phyloP scores from a whole-genome alignment of 2,329 filamentous ascomycete genomes.

The Exophiala sp. region DNA sequence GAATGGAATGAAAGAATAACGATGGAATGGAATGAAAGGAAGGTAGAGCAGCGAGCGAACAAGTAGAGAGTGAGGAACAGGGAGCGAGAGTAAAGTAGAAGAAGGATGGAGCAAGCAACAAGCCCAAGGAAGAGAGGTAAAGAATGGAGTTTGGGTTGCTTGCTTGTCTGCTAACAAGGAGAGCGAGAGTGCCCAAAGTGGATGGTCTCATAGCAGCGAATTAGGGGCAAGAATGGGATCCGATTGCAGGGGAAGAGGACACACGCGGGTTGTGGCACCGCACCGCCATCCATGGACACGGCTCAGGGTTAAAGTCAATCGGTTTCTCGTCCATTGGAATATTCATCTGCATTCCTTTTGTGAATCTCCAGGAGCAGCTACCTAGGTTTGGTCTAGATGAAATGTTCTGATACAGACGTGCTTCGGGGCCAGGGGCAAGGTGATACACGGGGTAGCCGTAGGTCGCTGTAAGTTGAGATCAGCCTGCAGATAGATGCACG shows the following conservation, averaged over 20 bases:
- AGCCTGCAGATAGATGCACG: conserved; percentile 1
- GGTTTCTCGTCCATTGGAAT: background rate
- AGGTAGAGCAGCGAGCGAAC: conserved; percentile 25
- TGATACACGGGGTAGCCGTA: background rate
- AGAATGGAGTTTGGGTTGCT: conserved; percentile 5
- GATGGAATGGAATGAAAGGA: conserved; percentile 27
- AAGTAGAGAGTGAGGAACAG: conserved; percentile 20
- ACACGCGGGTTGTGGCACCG: background rate
- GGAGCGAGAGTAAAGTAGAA: conserved; percentile 6
- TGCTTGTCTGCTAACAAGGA: background rate
- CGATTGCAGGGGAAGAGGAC: background rate
- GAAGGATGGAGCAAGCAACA: conserved; percentile 15
- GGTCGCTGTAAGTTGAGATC: background rate
- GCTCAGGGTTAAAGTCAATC: background rate
- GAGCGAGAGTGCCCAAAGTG: background rate
- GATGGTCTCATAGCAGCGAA: background rate
- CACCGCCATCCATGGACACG: background rate
- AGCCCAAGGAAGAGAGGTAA: conserved; percentile 14
- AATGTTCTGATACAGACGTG: background rate
- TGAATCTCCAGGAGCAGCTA: background rate
- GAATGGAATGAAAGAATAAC: conserved; percentile 26
- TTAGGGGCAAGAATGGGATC: background rate
- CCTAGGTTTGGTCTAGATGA: background rate
- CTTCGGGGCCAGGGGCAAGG: background rate
- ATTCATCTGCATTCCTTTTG: background rate